Evolutionary conservation across 1,139 yeast species (phyloP).

Genomic region (Blastobotrys aristatus): DNA sequence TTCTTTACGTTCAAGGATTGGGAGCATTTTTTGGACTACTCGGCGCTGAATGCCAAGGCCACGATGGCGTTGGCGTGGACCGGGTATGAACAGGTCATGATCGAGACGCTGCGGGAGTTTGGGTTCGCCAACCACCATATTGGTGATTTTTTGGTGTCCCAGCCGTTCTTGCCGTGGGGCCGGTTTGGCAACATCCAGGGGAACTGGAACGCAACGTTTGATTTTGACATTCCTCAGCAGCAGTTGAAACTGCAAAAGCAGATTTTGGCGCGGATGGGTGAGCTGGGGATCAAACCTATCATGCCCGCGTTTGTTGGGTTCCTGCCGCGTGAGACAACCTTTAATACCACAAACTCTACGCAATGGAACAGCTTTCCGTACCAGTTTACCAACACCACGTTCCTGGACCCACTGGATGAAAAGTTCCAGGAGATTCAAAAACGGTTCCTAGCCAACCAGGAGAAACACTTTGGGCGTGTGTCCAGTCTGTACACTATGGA

Average conservation of each 20-base stretch:
- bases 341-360: constrained; percentile 16
- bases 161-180: constrained; percentile 22
- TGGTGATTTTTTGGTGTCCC: constrained; percentile 16
- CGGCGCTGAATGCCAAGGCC: constrained; percentile 17
- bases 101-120: constrained; percentile 17
- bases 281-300: constrained; percentile 21
- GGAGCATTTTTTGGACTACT: constrained; percentile 21
- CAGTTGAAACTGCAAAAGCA: constrained; percentile 16
- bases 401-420: constrained; percentile 20
- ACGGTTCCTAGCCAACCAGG: constrained; percentile 15
- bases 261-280: constrained; percentile 19
- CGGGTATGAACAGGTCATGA: constrained; percentile 20
- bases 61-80: constrained; percentile 20
- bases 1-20: constrained; percentile 19
- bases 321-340: constrained; percentile 16
- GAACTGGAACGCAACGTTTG: constrained; percentile 15
- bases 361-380: constrained; percentile 19
- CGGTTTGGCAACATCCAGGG: constrained; percentile 23
- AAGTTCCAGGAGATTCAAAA: constrained; percentile 16
- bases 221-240: constrained; percentile 13
- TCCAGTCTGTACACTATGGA: constrained; percentile 19
- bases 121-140: constrained; percentile 17
- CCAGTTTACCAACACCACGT: constrained; percentile 15
- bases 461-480: constrained; percentile 15
- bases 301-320: constrained; percentile 23